These are phyloP conservation scores for Turritis glabra DNA, from an alignment of 345 rosid species.

Conservation along the genomic window DNA sequence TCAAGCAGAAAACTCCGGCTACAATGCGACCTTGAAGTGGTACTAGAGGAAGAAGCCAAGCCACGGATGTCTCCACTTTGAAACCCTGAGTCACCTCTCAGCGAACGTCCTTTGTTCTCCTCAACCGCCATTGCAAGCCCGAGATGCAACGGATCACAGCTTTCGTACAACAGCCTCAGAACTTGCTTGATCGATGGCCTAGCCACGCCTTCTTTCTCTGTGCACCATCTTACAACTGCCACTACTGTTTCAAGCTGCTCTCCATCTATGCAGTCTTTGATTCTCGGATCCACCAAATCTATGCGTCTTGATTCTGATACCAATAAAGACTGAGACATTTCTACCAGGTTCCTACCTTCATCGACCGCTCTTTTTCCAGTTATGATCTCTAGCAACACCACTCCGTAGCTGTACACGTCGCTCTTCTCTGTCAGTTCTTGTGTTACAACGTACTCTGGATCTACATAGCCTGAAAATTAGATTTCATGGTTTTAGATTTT, in stretches of 20 bases:
- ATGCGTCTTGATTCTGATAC: slow-evolving; percentile 53
- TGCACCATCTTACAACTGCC: slow-evolving; percentile 83
- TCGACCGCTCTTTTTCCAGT: slow-evolving; percentile 77
- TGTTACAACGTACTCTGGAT: slow-evolving; percentile 86
- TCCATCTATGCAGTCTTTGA: slow-evolving; percentile 60
- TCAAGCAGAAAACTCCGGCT: slow-evolving; percentile 87
- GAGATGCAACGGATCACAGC: slow-evolving; percentile 75
- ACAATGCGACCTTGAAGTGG: slow-evolving; percentile 89
- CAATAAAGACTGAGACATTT: slow-evolving; percentile 60
- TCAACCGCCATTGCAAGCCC: slow-evolving; percentile 68
- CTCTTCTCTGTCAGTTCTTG: slow-evolving; percentile 94
- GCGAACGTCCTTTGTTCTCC: slow-evolving; percentile 60
- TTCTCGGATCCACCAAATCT: slow-evolving; percentile 67
- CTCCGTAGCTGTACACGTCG: slow-evolving; percentile 92
- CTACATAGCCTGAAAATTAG: slow-evolving; percentile 77
- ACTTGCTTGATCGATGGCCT: slow-evolving; percentile 94
- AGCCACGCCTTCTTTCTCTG: slow-evolving; percentile 72
- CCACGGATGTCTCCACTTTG: slow-evolving; percentile 67
- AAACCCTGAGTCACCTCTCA: slow-evolving; percentile 50
- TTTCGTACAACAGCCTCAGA: slow-evolving; percentile 74
- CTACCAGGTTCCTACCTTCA: slow-evolving; percentile 76
- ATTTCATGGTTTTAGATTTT: slow-evolving; percentile 17
- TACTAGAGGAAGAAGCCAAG: slow-evolving; percentile 91
- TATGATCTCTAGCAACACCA: slow-evolving; percentile 77
- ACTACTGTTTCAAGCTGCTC: slow-evolving; percentile 74